A percentile compares a stretch with the other conserved stretches of the same genome.
phyloP scores from a whole-genome alignment of 2,329 filamentous ascomycete species.

The Claviceps pazoutovae region DNA sequence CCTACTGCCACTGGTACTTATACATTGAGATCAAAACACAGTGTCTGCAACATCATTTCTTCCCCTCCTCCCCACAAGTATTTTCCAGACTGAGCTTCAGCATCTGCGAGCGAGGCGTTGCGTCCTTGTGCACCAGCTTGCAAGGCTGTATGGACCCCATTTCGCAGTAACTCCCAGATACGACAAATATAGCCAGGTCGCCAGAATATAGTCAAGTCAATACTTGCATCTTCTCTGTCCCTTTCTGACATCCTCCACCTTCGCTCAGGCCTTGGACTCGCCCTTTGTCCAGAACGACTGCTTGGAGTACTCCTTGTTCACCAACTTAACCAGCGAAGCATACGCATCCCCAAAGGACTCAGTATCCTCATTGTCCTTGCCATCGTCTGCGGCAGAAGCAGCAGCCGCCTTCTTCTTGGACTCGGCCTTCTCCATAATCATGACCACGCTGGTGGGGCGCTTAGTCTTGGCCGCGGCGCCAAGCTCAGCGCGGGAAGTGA shows the following conservation, averaged over 20 bases:
- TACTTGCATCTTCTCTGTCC: background rate
- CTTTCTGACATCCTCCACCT: background rate
- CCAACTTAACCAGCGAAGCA: conserved; percentile 49
- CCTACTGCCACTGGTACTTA: conserved; percentile 16
- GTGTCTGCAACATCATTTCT: background rate
- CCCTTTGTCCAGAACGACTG: conserved; percentile 37
- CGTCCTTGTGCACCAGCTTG: no score
- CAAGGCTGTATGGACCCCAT: no score
- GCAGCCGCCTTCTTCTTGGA: conserved; percentile 30
- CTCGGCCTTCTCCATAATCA: conserved; percentile 53
- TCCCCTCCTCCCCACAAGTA: background rate
- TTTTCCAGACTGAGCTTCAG: background rate
- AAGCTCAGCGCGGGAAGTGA: conserved; percentile 81
- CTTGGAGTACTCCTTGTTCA: conserved; percentile 50
- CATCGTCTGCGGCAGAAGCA: conserved; percentile 23
- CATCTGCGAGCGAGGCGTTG: background rate
- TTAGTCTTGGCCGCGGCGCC: conserved; percentile 90
- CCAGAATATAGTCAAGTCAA: background rate
- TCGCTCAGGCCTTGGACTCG: conserved; percentile 16
- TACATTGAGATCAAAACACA: conserved; percentile 19
- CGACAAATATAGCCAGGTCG: no score
- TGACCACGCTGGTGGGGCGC: conserved; percentile 89
- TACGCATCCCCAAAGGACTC: conserved; percentile 52
- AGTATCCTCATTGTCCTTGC: conserved; percentile 31
- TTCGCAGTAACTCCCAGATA: background rate